Percentiles rank a stretch among this genome's conserved stretches.
Evolutionary conservation across 495 filamentous ascomycete species (phyloP).

Genomic region (Parathielavia hyrcaniae): DNA sequence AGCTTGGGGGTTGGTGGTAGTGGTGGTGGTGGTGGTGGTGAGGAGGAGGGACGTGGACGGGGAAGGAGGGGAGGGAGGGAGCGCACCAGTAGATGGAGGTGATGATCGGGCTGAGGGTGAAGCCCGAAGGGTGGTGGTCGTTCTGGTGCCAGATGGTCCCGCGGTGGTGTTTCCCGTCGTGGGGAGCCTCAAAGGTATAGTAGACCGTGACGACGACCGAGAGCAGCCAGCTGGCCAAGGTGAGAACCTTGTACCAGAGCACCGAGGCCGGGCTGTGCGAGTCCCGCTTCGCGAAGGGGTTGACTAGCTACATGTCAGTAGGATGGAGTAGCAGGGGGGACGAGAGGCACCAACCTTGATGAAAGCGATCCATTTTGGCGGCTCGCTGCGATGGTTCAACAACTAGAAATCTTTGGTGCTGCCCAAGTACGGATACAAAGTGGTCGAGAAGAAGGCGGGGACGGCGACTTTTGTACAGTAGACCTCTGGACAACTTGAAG

Average conservation of each 20-base stretch:
- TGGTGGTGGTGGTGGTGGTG: background rate
- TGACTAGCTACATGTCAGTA: slow-evolving; percentile 38
- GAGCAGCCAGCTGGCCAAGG: slow-evolving; percentile 64
- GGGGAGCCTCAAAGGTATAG: slow-evolving; percentile 58
- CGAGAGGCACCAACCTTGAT: slow-evolving; percentile 31
- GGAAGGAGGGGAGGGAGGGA: background rate
- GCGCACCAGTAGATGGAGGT: slow-evolving; percentile 71
- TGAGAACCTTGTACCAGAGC: slow-evolving; percentile 57
- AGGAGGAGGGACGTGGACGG: background rate
- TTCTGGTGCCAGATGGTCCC: slow-evolving; percentile 65
- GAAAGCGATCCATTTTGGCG: slow-evolving; percentile 39
- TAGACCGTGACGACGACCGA: slow-evolving; percentile 61
- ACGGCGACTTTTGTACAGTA: background rate
- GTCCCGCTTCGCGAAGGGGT: slow-evolving; percentile 63
- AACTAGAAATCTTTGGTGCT: background rate
- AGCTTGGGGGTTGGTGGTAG: background rate
- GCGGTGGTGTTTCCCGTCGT: slow-evolving; percentile 51
- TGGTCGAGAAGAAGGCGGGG: background rate
- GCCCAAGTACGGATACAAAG: background rate
- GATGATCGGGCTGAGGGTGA: slow-evolving; percentile 65
- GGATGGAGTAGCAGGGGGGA: background rate
- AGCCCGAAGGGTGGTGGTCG: slow-evolving; percentile 57
- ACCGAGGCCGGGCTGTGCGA: slow-evolving; percentile 48
- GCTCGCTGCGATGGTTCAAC: background rate
- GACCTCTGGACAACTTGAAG: background rate